Conservation (phyloP, 2,329 filamentous ascomycete species). For the Ascocoryne sarcoides region DNA sequence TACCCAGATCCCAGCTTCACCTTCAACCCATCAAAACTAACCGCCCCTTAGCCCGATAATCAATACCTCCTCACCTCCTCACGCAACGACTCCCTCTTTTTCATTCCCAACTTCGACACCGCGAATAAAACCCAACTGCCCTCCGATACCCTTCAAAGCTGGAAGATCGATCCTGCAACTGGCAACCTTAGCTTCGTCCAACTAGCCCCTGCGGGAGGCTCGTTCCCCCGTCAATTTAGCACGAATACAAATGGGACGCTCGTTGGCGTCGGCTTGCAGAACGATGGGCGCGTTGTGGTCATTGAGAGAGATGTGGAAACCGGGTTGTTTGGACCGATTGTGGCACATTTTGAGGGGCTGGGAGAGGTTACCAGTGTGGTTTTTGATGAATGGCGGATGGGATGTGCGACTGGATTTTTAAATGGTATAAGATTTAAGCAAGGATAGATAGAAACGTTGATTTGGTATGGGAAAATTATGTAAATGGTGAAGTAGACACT, state of each 20-base stretch:
- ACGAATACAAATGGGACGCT: conserved; percentile 37
- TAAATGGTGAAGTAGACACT: no score
- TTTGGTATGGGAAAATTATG: no score
- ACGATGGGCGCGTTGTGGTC: conserved; percentile 33
- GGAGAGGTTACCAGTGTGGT: conserved; percentile 25
- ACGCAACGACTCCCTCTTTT: conserved; percentile 50
- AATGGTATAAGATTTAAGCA: neutral
- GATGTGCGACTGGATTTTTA: neutral
- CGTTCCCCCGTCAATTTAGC: conserved; percentile 38
- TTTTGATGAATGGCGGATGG: conserved; percentile 21
- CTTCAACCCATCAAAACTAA: conserved; percentile 3
- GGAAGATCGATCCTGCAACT: conserved; percentile 41
- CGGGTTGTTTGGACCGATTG: conserved; percentile 32
- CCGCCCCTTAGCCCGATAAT: conserved; percentile 40
- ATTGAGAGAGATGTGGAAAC: conserved; percentile 32
- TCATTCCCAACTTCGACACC: conserved; percentile 38
- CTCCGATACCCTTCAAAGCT: conserved; percentile 59
- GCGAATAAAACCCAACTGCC: conserved; percentile 36
- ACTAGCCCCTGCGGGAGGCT: conserved; percentile 36
- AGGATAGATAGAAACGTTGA: neutral
- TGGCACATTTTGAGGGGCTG: conserved; percentile 17
- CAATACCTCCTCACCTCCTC: conserved; percentile 60
- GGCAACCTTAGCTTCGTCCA: conserved; percentile 35
- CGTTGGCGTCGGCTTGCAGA: conserved; percentile 38
- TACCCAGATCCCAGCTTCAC: neutral